Base-by-base conservation (phyloP, 73 alveolate genomes). In the Paramecium sonneborni region DNA sequence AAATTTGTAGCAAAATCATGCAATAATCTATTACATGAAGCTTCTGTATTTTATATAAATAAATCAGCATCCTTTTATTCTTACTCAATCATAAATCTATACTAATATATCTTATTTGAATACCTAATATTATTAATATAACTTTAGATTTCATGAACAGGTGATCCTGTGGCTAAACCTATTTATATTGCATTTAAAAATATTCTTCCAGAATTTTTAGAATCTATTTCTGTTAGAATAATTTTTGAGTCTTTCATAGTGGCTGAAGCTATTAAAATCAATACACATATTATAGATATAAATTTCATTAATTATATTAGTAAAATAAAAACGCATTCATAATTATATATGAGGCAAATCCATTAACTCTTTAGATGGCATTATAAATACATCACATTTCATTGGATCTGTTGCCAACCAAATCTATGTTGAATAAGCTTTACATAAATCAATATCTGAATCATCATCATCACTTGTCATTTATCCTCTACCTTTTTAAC, bases 371-470 rank as follows among this genome's bases (percentile, higher is more conserved):
- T 79, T 79, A 0, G 90, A 79, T 1, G 76, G 6, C 90, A 79
- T 79, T 23, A 79, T 43, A 37, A 79, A 79, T 0, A 79, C 55
- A 43, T 79, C 90, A 9, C 90, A 11, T 18, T 44, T 79, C 41
- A 79, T 44, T 12, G 90, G 90, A 44, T 79, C 90, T 18, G 90
- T 79, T 24, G 90, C 74, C 23, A 79, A 46, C 90, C 90, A 79
- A 8, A 79, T 79, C 76, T 79, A 79, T n/a, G 69, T 11, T 15
- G 86, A 35, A n/a, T 72, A 72, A 3, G 55, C 55, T 38, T 35
- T 34, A 38, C 58, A 32, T 20, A 30, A 79, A 21, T 38, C 74
- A 1, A 56, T 79, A 43, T 43, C 90, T 10, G 86, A 79, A 46
- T 79, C 90, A 74, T 38, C 90, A 74, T 38, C 58, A 43, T 79